These are phyloP conservation scores for Phytophthora pluvialis DNA, from an alignment of 352 stramenopile species.

Conservation along the genomic window DNA sequence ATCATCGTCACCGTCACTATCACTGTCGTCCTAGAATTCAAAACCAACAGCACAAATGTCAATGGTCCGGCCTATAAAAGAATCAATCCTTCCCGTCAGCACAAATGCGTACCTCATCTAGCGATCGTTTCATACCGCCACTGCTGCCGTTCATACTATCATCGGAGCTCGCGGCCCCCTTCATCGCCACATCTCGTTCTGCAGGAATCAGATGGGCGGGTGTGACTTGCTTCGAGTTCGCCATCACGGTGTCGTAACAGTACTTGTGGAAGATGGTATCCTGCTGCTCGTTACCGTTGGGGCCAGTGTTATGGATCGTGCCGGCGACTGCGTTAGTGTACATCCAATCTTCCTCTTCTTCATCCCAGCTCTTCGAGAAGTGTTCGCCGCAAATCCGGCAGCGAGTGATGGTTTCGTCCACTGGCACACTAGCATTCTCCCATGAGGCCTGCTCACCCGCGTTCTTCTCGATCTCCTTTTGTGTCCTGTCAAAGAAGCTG, in stretches of 20 bases:
- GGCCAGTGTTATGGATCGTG: constrained; percentile 64
- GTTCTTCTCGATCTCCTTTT: constrained; percentile 59
- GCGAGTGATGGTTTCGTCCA: constrained; percentile 79
- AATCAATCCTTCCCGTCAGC: constrained; percentile 7
- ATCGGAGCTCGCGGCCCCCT: constrained; percentile 9
- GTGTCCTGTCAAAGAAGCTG: constrained; percentile 76
- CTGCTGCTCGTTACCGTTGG: constrained; percentile 42
- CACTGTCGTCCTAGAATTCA: constrained; percentile 57
- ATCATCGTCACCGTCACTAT: constrained; percentile 73
- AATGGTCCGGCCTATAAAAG: background rate
- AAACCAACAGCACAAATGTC: constrained; percentile 14
- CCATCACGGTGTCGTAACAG: constrained; percentile 86
- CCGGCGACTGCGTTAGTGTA: constrained; percentile 89
- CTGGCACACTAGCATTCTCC: constrained; percentile 75
- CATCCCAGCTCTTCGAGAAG: constrained; percentile 85
- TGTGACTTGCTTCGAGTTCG: constrained; percentile 84
- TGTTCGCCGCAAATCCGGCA: constrained; percentile 87
- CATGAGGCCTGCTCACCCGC: constrained; percentile 56
- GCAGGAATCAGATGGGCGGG: constrained; percentile 72
- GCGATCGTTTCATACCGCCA: constrained; percentile 52
- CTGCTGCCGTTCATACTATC: constrained; percentile 32
- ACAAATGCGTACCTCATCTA: constrained; percentile 49
- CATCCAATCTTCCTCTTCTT: constrained; percentile 92
- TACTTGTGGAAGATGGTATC: constrained; percentile 92
- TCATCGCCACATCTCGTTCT: constrained; percentile 40